Conservation (phyloP, 163 green algal genomes). For the Scenedesmus sp. region DNA sequence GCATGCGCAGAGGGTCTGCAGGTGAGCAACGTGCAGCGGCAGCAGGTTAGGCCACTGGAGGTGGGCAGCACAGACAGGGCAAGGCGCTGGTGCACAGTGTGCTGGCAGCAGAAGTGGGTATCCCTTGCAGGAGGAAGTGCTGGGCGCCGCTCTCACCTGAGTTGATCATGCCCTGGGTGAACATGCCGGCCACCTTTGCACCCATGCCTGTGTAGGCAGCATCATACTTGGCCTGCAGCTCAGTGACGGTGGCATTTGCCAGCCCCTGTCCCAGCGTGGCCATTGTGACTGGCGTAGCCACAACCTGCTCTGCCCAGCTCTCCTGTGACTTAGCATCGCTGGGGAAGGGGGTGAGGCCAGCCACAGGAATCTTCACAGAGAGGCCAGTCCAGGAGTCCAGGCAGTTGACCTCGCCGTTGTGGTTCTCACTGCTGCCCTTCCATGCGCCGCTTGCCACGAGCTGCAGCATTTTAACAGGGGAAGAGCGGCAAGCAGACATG, state of each 20-base stretch:
- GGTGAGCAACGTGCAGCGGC: no score
- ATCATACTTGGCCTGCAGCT: slow-evolving; percentile 23
- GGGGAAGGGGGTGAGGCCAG: slow-evolving; percentile 34
- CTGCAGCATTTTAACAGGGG: neutral
- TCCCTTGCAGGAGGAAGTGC: neutral
- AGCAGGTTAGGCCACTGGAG: no score
- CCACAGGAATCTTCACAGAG: slow-evolving; percentile 29
- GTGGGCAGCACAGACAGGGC: no score
- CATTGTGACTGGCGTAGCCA: slow-evolving; percentile 31
- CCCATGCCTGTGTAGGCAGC: neutral
- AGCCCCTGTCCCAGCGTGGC: neutral
- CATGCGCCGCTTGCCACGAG: slow-evolving; percentile 13
- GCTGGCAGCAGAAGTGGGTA: neutral
- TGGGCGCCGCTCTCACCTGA: slow-evolving; percentile 12
- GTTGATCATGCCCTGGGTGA: slow-evolving; percentile 39
- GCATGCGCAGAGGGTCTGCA: neutral
- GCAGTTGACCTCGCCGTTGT: slow-evolving; percentile 25
- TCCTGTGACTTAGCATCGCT: neutral
- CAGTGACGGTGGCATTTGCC: neutral
- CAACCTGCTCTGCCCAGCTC: neutral
- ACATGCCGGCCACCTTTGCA: slow-evolving; percentile 5
- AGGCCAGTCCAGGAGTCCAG: slow-evolving; percentile 30
- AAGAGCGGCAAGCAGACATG: neutral
- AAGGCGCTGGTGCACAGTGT: no score
- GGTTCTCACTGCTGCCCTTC: neutral